These are phyloP conservation scores for Ceratocystis destructans DNA, from an alignment of 2,329 filamentous ascomycete genomes.

Conservation along the genomic window DNA sequence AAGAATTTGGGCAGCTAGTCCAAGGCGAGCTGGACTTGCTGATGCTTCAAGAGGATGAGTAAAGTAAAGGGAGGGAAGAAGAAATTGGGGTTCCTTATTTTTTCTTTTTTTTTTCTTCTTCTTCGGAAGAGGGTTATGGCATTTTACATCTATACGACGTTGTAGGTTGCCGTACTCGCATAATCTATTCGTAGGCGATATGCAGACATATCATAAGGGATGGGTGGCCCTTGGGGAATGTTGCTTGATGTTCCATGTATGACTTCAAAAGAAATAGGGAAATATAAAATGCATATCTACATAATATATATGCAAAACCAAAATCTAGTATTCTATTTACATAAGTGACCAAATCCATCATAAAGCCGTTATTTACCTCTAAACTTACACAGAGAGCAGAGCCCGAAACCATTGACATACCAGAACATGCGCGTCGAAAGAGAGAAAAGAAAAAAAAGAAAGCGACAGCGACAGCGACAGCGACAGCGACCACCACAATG, in stretches of 20 bases:
- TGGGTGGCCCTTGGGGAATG: no score
- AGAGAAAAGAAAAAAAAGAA: no score
- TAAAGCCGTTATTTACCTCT: no score
- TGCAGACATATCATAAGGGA: no score
- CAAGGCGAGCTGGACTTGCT: conserved; percentile 58
- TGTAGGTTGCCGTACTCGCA: background rate
- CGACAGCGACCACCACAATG: no score
- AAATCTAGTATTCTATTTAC: background rate
- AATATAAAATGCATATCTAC: background rate
- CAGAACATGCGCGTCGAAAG: no score
- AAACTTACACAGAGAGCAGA: no score
- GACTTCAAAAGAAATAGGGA: background rate
- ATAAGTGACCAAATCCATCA: background rate
- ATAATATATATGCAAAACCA: background rate
- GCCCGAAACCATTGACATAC: background rate
- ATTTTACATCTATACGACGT: background rate
- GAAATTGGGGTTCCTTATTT: no score
- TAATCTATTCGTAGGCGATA: background rate
- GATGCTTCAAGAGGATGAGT: conserved; percentile 50
- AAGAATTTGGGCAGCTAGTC: conserved; percentile 62
- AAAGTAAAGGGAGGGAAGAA: conserved; percentile 21
- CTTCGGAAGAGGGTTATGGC: background rate
- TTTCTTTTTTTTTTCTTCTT: no score
- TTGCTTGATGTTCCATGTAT: no score
- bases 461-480: no score